Conservation (phyloP, 2,329 filamentous ascomycete species). For the Monosporascus sp. region DNA sequence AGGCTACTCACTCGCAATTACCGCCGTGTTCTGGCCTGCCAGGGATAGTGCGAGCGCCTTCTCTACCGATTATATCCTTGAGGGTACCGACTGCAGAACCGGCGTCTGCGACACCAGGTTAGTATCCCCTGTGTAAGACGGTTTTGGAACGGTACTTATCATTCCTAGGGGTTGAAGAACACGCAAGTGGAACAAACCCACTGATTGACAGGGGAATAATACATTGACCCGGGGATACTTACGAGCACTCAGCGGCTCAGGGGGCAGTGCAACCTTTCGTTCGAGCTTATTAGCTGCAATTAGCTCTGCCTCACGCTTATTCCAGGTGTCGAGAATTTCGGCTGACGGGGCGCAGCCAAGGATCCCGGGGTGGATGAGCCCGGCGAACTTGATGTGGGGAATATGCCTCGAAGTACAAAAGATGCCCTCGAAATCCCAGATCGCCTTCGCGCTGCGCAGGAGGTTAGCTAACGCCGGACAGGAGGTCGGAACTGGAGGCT, state of each 20-base stretch:
- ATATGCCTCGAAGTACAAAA: conserved; percentile 71
- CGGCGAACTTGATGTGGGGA: conserved; percentile 80
- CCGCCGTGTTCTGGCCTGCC: conserved; percentile 82
- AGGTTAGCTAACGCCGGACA: neutral
- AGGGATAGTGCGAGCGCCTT: conserved; percentile 82
- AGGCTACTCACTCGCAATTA: conserved; percentile 61
- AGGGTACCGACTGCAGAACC: conserved; percentile 56
- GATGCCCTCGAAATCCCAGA: conserved; percentile 54
- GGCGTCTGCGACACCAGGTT: conserved; percentile 41
- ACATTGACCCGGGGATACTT: neutral
- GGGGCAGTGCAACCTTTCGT: conserved; percentile 72
- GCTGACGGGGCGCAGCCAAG: conserved; percentile 81
- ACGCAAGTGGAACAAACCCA: no score
- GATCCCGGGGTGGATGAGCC: conserved; percentile 88
- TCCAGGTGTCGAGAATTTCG: conserved; percentile 77
- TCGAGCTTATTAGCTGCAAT: conserved; percentile 64
- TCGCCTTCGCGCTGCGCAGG: conserved; percentile 45
- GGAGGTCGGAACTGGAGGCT: neutral
- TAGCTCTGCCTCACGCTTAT: conserved; percentile 73
- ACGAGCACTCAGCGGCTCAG: conserved; percentile 62
- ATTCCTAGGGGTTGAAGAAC: no score
- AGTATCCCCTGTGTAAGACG: neutral
- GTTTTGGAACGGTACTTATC: no score
- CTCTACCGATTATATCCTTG: conserved; percentile 63
- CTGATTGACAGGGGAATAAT: no score